phyloP scores from a whole-genome alignment of 2,329 filamentous ascomycete species.

The Pyrenophora tritici-repentis region DNA sequence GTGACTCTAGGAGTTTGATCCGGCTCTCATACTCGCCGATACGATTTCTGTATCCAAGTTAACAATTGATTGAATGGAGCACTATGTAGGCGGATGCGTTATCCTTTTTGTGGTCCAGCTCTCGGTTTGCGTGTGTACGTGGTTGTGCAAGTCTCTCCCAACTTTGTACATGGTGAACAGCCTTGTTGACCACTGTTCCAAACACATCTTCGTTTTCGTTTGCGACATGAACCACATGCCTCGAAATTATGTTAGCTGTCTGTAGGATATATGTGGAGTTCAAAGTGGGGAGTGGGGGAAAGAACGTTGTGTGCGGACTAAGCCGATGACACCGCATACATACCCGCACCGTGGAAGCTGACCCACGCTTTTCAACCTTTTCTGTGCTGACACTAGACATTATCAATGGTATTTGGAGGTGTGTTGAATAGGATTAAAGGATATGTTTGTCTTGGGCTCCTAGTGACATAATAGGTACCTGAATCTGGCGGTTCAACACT shows the following conservation, averaged over 20 bases:
- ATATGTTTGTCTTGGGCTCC: no score
- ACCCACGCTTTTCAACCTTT: conserved; percentile 34
- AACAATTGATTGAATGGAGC: neutral
- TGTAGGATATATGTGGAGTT: neutral
- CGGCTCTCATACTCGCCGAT: conserved; percentile 33
- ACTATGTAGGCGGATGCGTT: neutral
- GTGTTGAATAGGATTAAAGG: neutral
- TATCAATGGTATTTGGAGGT: neutral
- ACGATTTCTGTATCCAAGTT: conserved; percentile 15
- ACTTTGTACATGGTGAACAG: conserved; percentile 27
- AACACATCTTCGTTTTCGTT: conserved; percentile 31
- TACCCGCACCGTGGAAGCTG: conserved; percentile 30
- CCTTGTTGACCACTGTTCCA: conserved; percentile 24
- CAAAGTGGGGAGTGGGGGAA: neutral
- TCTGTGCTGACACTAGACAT: conserved; percentile 28
- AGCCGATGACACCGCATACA: conserved; percentile 4
- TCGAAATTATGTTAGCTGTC: conserved; percentile 1
- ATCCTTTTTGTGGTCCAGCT: conserved; percentile 31
- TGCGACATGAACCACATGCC: conserved; percentile 36
- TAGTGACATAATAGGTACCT: neutral
- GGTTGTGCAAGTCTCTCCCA: conserved; percentile 31
- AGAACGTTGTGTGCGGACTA: no score
- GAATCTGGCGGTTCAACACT: no score
- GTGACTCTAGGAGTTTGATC: conserved; percentile 28
- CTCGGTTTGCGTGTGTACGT: conserved; percentile 33